phyloP scores from a whole-genome alignment of 306 rosid species.

The Ochetophila trinervis region DNA sequence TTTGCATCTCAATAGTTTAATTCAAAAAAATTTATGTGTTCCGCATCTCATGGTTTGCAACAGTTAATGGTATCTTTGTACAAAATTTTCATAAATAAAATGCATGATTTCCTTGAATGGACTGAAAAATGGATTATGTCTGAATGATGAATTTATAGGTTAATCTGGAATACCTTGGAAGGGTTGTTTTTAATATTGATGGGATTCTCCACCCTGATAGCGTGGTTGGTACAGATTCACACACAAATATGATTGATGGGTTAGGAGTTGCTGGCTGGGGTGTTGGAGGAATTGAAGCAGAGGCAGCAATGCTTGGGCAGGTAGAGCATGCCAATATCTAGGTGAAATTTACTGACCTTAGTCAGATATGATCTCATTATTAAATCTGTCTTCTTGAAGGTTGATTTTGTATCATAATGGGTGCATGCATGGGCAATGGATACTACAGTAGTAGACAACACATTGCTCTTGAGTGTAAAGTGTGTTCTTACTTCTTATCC shows the following conservation, averaged over 20 bases:
- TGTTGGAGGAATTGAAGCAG: conserved; percentile 97
- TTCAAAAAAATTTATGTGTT: too few relatives aligned
- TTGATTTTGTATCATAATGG: too few relatives aligned
- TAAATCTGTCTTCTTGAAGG: too few relatives aligned
- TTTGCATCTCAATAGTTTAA: too few relatives aligned
- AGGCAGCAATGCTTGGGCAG: conserved; percentile 97
- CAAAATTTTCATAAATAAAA: background rate
- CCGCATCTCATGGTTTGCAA: conserved; percentile 14
- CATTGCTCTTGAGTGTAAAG: too few relatives aligned
- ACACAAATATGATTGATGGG: conserved; percentile 94
- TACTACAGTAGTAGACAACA: too few relatives aligned
- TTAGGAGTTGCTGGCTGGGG: conserved; percentile 98
- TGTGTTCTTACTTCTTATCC: too few relatives aligned
- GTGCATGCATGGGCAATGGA: too few relatives aligned
- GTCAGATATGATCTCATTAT: too few relatives aligned
- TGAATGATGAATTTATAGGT: conserved; percentile 45
- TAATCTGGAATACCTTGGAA: conserved; percentile 91
- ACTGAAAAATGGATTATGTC: too few relatives aligned
- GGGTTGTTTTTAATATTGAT: conserved; percentile 83
- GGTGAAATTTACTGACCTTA: too few relatives aligned
- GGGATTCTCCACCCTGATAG: conserved; percentile 92
- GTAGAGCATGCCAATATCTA: conserved; percentile 30
- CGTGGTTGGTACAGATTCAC: conserved; percentile 96
- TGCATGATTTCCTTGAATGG: too few relatives aligned
- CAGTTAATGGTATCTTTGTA: background rate